Evolutionary conservation across 192 early-diverging fungal species (phyloP).

Genomic region (Chytriomyces sp.): DNA sequence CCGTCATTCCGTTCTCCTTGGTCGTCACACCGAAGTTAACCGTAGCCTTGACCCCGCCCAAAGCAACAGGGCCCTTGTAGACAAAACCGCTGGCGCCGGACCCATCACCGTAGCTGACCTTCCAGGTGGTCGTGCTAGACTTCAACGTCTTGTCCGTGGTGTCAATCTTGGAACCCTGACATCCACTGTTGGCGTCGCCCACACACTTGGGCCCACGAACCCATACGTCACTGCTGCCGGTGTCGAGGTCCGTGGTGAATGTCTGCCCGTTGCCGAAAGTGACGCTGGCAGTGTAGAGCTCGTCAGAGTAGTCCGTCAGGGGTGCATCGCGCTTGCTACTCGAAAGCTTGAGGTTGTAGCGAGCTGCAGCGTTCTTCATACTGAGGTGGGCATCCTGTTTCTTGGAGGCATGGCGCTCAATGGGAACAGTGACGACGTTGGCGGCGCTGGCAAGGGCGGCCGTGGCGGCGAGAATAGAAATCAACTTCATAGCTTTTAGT

Average conservation of each 20-base stretch:
- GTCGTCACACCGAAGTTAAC: constrained; percentile 33
- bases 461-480: too few relatives aligned
- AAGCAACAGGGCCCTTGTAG: constrained; percentile 39
- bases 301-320: not conserved
- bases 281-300: constrained; percentile 5
- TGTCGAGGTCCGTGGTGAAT: constrained; percentile 36
- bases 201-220: constrained; percentile 34
- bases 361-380: too few relatives aligned
- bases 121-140: constrained; percentile 11
- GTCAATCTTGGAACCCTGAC: not conserved
- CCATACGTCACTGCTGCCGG: constrained; percentile 36
- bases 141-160: not conserved
- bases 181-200: not conserved
- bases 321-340: too few relatives aligned
- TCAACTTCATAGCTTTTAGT: too few relatives aligned
- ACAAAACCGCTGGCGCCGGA: constrained; percentile 30
- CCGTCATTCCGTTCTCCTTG: constrained; percentile 20
- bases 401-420: too few relatives aligned
- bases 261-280: too few relatives aligned
- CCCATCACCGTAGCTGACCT: not conserved
- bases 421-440: too few relatives aligned
- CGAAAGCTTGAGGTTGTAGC: too few relatives aligned
- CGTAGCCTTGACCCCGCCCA: constrained; percentile 43
- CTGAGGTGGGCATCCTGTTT: too few relatives aligned
- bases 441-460: too few relatives aligned